Evolutionary conservation across 108 stramenopile species (phyloP).

Genomic region (Stephanodiscus minutulus): DNA sequence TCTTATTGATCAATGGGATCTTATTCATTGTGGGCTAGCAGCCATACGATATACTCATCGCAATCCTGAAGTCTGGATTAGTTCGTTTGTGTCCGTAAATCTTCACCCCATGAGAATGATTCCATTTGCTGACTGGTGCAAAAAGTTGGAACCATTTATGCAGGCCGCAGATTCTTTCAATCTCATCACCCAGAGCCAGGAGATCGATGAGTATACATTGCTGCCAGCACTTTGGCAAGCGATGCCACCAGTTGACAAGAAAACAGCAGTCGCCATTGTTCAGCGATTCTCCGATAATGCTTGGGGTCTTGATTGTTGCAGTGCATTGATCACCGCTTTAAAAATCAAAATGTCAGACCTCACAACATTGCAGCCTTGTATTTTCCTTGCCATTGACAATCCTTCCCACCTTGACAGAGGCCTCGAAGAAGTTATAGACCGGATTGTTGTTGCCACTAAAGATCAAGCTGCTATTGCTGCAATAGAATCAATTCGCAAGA

Average conservation of each 20-base stretch:
- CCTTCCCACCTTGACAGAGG: conserved; percentile 1
- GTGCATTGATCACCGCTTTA: not conserved
- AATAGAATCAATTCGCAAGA: not conserved
- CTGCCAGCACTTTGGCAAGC: conserved; percentile 1
- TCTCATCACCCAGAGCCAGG: not conserved
- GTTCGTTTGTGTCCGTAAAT: not conserved
- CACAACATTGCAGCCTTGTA: not conserved
- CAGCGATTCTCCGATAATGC: not conserved
- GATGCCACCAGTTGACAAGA: not conserved
- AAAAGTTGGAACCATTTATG: conserved; percentile 5
- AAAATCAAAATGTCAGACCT: not conserved
- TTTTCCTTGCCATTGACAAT: conserved; percentile 7
- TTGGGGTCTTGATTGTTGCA: conserved; percentile 5
- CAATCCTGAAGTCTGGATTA: not conserved
- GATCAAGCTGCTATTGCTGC: not conserved
- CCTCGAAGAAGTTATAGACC: not conserved
- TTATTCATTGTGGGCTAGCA: not conserved
- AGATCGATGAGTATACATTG: not conserved
- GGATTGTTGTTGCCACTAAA: not conserved
- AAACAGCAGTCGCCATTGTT: not conserved
- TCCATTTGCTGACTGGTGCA: conserved; percentile 3
- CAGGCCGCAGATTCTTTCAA: not conserved
- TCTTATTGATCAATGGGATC: not conserved
- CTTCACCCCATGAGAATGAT: not conserved
- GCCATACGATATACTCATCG: not conserved